Conservation (phyloP, 768 basidiomycete genomes). For the Suillus bovinus region DNA sequence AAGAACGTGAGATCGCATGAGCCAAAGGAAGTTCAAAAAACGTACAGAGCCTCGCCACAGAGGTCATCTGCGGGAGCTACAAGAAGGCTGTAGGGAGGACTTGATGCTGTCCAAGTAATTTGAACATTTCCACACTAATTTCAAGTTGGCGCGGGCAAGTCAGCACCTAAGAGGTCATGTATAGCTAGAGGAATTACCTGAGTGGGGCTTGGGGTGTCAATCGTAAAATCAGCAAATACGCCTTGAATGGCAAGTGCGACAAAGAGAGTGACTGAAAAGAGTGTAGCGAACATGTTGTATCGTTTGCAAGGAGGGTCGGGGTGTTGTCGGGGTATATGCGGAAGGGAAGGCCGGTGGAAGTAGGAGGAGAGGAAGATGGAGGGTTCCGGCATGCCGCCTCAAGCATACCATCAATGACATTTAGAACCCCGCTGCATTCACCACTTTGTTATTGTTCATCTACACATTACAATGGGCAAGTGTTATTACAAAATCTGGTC, state of each 20-base stretch:
- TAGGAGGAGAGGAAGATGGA: neutral
- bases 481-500: neutral
- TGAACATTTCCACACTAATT: slow-evolving; percentile 52
- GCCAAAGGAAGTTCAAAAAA: neutral
- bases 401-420: neutral
- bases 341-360: neutral
- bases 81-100: slow-evolving; percentile 58
- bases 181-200: slow-evolving; percentile 42
- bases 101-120: slow-evolving; percentile 52
- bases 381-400: neutral
- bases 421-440: slow-evolving; percentile 1
- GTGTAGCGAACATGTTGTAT: slow-evolving; percentile 66
- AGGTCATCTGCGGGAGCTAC: slow-evolving; percentile 51
- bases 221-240: slow-evolving; percentile 53
- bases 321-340: neutral
- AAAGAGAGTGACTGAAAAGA: slow-evolving; percentile 76
- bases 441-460: neutral
- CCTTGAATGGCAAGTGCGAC: slow-evolving; percentile 50
- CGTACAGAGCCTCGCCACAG: slow-evolving; percentile 65
- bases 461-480: neutral
- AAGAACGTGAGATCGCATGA: slow-evolving; percentile 5
- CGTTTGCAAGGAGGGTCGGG: neutral
- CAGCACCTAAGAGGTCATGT: neutral
- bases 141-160: slow-evolving; percentile 3
- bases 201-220: slow-evolving; percentile 50